These are phyloP conservation scores for Diaporthe amygdali DNA, from an alignment of 2,329 filamentous ascomycete genomes.

Conservation along the genomic window DNA sequence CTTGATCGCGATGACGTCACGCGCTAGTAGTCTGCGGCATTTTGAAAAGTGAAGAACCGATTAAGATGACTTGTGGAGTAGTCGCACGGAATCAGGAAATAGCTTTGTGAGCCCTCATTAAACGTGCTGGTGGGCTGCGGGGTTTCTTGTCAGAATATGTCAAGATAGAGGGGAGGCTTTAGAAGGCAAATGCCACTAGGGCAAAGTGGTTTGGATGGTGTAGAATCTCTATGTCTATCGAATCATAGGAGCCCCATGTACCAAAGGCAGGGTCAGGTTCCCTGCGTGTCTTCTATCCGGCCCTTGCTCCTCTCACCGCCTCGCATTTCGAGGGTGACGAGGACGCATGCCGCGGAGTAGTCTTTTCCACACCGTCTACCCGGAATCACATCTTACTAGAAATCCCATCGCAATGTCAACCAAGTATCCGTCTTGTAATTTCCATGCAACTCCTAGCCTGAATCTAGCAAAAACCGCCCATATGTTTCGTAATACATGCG, in stretches of 20 bases:
- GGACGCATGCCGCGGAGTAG: neutral
- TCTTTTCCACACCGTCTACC: conserved; percentile 15
- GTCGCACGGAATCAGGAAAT: neutral
- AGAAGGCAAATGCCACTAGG: conserved; percentile 9
- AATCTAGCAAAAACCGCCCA: conserved; percentile 24
- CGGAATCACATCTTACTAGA: conserved; percentile 5
- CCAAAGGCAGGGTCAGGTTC: conserved; percentile 7
- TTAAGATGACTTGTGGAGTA: conserved; percentile 8
- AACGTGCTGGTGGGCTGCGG: neutral
- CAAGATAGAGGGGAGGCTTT: neutral
- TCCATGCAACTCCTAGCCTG: conserved; percentile 27
- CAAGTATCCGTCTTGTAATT: conserved; percentile 20
- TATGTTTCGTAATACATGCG: conserved; percentile 22
- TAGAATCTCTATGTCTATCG: conserved; percentile 25
- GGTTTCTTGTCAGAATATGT: neutral
- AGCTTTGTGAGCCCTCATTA: neutral
- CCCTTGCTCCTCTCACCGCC: neutral
- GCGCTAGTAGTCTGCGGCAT: neutral
- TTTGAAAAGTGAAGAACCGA: neutral
- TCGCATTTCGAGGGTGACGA: neutral
- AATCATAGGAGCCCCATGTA: conserved; percentile 17
- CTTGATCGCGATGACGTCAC: conserved; percentile 4
- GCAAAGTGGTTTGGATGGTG: conserved; percentile 13
- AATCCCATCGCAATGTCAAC: conserved; percentile 19
- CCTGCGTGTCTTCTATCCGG: conserved; percentile 17